These are phyloP conservation scores for Articulospora tetracladia DNA, from an alignment of 495 filamentous ascomycete species.

Conservation along the genomic window DNA sequence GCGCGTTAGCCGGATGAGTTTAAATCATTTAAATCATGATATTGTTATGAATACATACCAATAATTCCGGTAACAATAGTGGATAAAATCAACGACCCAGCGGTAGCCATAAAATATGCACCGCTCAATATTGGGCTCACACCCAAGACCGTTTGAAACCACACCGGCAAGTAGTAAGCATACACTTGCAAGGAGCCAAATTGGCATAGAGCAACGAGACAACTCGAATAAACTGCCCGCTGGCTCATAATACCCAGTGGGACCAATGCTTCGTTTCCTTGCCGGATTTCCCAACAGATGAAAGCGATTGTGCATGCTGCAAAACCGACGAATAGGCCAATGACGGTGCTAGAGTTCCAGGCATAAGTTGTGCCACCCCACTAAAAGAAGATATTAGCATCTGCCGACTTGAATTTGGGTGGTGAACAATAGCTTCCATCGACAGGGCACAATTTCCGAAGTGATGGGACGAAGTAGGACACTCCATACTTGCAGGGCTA, in stretches of 20 bases:
- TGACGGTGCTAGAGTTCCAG: constrained; percentile 33
- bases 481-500: too few species aligned
- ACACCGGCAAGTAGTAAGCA: constrained; percentile 54
- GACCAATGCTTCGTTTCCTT: constrained; percentile 69
- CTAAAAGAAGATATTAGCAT: too few species aligned
- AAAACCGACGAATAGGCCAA: constrained; percentile 52
- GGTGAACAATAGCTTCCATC: too few species aligned
- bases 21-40: too few species aligned
- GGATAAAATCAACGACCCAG: constrained; percentile 57
- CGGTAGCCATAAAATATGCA: constrained; percentile 70
- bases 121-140: constrained; percentile 46
- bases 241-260: constrained; percentile 70
- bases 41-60: too few species aligned
- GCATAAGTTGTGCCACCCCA: constrained; percentile 37
- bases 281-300: constrained; percentile 56
- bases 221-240: constrained; percentile 56
- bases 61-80: constrained; percentile 50
- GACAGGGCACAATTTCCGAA: too few species aligned
- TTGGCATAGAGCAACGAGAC: constrained; percentile 43
- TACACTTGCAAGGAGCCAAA: constrained; percentile 65
- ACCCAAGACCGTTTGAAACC: constrained; percentile 57
- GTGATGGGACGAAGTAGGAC: too few species aligned
- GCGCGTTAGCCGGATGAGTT: too few species aligned
- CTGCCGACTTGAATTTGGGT: too few species aligned
- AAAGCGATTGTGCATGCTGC: constrained; percentile 59